Evolutionary conservation across 2,329 filamentous ascomycete genomes (phyloP), one percentile per base, ranked within the genome.

Genomic region (Fusarium sp.): DNA sequence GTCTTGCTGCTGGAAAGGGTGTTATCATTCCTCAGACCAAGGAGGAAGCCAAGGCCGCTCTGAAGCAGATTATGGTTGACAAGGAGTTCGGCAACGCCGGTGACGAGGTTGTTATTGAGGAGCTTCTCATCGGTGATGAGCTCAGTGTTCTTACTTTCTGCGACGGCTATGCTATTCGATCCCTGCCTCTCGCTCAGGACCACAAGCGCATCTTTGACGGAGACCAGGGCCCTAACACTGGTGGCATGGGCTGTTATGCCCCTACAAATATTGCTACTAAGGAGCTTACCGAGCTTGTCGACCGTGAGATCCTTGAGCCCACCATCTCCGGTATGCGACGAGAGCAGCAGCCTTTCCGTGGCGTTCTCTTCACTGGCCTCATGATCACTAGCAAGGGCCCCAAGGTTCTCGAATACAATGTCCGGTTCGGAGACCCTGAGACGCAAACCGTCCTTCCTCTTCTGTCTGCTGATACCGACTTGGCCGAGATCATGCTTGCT

Each of bases 161-260:
- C 75, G 96, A 99, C 76, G 96, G 96, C 50, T 91, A 91, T 76
- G 91, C 90, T 2, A 91, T 97, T 76, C 87, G 88, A 75, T 93
- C 91, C 11, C 84, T 98, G 11, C 95, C 95, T 7, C 91, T 96
- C 2, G 95, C 95, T 3, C 96, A 99, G 79, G 96, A 98, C 78
- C 96, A 99, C 84, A 98, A 99, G 86, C 88, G 94, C 65, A 94
- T 96, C 68, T 92, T 91, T 52, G 96, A 99, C 74, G 93, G 92
- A 54, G 95, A 98, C 76, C 85, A 88, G 48, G 96, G 96, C 3
- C 92, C 94, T 36, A 98, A 98, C 81, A 98, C 96, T 4, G 96
- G 95, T 61, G 96, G 96, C 39, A 98, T 98, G 96, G 96, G 96
- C 50, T 97, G 94, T 76, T 98, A 98, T 79, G 94, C 94, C 17